These are phyloP conservation scores for Patellifolia procumbens DNA, from an alignment of 179 eudicot species.

Conservation along the genomic window DNA sequence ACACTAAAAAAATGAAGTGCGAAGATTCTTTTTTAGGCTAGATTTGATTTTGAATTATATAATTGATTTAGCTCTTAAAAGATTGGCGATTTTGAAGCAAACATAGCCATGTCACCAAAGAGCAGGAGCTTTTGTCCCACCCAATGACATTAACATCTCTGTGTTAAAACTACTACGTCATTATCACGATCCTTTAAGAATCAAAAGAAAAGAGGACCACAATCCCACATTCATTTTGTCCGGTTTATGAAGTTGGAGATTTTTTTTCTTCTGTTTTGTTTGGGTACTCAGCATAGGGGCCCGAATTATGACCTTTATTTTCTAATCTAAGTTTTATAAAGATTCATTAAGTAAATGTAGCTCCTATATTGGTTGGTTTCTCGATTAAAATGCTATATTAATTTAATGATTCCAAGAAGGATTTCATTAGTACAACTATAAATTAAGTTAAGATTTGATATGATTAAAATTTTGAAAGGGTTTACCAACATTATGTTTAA, in stretches of 20 bases:
- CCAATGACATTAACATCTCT: background rate
- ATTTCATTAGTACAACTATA: no score
- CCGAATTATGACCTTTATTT: background rate
- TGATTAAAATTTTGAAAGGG: no score
- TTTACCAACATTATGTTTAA: no score
- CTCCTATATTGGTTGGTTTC: slow-evolving; percentile 3
- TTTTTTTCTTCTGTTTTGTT: no score
- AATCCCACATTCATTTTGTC: background rate
- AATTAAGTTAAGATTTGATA: no score
- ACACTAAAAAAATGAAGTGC: background rate
- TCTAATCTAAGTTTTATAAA: background rate
- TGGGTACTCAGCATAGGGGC: slow-evolving; percentile 16
- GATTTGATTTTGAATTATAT: slow-evolving; percentile 22
- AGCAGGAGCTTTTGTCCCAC: slow-evolving; percentile 13
- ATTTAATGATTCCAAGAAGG: slow-evolving; percentile 1
- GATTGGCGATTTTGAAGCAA: slow-evolving; percentile 17
- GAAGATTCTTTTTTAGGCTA: slow-evolving; percentile 25
- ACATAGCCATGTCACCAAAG: slow-evolving; percentile 18
- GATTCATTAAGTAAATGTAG: background rate
- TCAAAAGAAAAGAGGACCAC: slow-evolving; percentile 20
- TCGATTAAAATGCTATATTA: slow-evolving; percentile 11
- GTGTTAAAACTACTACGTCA: slow-evolving; percentile 19
- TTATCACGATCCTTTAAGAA: slow-evolving; percentile 14
- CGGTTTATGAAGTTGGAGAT: no score
- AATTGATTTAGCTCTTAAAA: slow-evolving; percentile 10